Evolutionary conservation across 129 eudicot genomes (phyloP), one percentile per base, ranked within the genome.

Genomic region (Silybum marianum): DNA sequence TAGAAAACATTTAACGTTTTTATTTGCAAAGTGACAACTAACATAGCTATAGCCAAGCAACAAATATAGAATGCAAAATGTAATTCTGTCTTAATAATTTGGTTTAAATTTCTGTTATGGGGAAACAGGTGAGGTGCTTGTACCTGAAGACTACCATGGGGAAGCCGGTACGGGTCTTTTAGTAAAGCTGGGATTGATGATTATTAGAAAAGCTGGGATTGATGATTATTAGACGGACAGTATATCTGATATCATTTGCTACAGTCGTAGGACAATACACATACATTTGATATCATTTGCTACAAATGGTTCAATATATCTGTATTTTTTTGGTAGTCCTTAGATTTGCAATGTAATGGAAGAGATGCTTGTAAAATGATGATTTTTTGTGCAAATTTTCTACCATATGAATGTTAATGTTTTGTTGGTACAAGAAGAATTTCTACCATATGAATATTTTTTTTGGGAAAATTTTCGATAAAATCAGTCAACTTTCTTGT

Each of bases 81-180:
- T 11, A 12, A 11, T 11, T 44, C 3, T 44, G 18, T 11, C 16
- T 42, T 42, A 11, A 44, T 44, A 44, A 44, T 11, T 44, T 44
- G 0, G 54, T 44, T 2, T 11, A 0, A 13, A 2, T 44, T 44
- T 40, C 48, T 44, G 54, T 44, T 11, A 10, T 44, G 0, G 3
- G 18, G 11, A 40, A 6, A 6, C 79, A 87, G 90, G 90, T 87
- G 60, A 76, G 90, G 46, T 87, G 90, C 80, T 71, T 87, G 86
- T 84, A 87, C 76, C 73, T 87, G 86, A 87, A 87, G 90, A 87
- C 84, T 4, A 83, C 88, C 54, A 87, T 84, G 88, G 90, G 88
- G 48, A 84, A 84, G 79, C 90, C 90, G 0, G 81, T 79, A 4
- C 88, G 88, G 11, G 78, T 84, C 36, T 87, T 84, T 75, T 87